Conservation (phyloP, 345 rosid genomes). For the Iberis pinnata region DNA sequence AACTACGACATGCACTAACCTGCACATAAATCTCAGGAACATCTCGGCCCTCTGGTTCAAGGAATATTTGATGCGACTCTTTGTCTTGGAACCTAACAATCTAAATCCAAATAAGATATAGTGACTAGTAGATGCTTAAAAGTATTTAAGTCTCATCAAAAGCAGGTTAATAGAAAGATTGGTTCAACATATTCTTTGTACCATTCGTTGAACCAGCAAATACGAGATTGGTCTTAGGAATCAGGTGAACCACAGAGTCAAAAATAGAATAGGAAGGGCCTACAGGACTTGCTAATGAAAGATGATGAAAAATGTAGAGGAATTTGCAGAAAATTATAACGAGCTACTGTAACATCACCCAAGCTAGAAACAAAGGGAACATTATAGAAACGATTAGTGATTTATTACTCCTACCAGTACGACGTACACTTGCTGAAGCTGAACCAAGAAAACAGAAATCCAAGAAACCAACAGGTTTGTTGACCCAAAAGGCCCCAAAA, state of each 20-base stretch:
- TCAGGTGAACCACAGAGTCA: neutral
- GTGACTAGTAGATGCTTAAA: neutral
- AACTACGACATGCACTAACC: slow-evolving; percentile 40
- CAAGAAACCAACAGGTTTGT: slow-evolving; percentile 8
- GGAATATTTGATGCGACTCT: slow-evolving; percentile 98
- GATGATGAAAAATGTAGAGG: neutral
- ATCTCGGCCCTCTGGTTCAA: slow-evolving; percentile 93
- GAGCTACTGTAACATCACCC: neutral
- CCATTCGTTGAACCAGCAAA: neutral
- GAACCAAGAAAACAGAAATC: neutral
- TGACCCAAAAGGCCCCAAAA: neutral
- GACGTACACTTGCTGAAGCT: neutral
- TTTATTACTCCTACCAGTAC: neutral
- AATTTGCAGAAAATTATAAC: neutral
- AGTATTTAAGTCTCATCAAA: neutral
- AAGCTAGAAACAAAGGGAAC: neutral
- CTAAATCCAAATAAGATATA: slow-evolving; percentile 31
- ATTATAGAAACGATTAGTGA: neutral
- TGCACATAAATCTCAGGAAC: slow-evolving; percentile 96
- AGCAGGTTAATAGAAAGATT: slow-evolving; percentile 11
- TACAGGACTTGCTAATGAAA: slow-evolving; percentile 8
- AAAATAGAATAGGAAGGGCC: neutral
- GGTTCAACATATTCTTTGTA: slow-evolving; percentile 8
- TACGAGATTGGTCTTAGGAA: neutral
- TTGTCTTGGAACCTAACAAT: slow-evolving; percentile 93